Base-by-base conservation (phyloP, 1,284 basidiomycete genomes). In the Ceratobasidium sp. region DNA sequence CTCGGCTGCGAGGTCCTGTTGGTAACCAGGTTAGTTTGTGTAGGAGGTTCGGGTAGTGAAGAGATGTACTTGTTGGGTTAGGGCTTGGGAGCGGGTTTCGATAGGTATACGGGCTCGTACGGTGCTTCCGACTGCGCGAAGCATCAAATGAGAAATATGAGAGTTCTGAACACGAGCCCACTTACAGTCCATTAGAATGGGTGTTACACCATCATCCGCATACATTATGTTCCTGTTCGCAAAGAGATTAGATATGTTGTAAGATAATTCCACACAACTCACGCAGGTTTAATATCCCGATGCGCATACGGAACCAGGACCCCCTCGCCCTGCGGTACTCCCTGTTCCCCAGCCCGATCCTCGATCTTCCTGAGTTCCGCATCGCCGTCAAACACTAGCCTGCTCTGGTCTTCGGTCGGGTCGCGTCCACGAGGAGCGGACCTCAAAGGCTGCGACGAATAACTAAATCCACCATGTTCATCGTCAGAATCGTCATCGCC, bases 251-350 rank as follows among this genome's bases (percentile, higher is more conserved):
- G 59, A 38, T 30, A 20, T 12, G 20, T 16, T 5, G n/a, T 38
- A 44, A 65, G 50, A 44, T n/a, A 30, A 68, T 23, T 50, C 23
- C 55, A 59, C 10, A 44, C 44, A 50, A 77, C 92, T 82, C 82
- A 96, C 95, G 93, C 96, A 54, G 97, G 98, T 86, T 99, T 99
- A 82, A 99, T 88, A 86, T 99, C 97, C 78, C 98, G 88, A 86
- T 99, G 98, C 0, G 97, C 97, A 84, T 98, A 99, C 0, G 98
- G 96, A 6, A 96, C 89, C 10, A 93, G 81, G 76, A 91, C 90
- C 2, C 85, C 86, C 79, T 88, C 85, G 6, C 86, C 87, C 23
- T 79, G 76, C 0, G 83, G 77, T 35, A 84, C 83, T 80, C 84
- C 83, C 80, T 82, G 81, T 55, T 83, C 81, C 68, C 82, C 77